phyloP scores from a whole-genome alignment of 495 filamentous ascomycete species.

The Hapsidospora chrysogenum region DNA sequence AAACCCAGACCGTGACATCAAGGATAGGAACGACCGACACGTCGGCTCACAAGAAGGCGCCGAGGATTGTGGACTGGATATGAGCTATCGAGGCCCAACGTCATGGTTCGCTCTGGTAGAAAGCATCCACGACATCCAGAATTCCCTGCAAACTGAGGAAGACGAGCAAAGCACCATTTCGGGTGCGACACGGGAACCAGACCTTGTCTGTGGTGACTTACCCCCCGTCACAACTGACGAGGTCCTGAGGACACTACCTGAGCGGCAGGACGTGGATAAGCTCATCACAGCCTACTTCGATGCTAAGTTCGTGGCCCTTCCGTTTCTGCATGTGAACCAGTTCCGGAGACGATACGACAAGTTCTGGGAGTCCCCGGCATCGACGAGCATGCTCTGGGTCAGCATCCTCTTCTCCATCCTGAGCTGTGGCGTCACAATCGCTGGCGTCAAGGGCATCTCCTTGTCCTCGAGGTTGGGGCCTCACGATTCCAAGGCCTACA shows the following conservation, averaged over 20 bases:
- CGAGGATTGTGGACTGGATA: conserved; percentile 14
- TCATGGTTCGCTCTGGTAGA: conserved; percentile 34
- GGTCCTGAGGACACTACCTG: conserved; percentile 19
- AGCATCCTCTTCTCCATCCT: conserved; percentile 24
- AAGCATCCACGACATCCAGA: conserved; percentile 18
- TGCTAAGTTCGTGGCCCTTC: conserved; percentile 16
- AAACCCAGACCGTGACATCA: conserved; percentile 4
- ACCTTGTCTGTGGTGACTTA: conserved; percentile 11
- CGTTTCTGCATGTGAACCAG: conserved; percentile 20
- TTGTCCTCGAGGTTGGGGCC: not conserved
- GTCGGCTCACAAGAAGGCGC: not conserved
- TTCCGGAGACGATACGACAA: conserved; percentile 27
- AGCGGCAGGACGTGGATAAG: conserved; percentile 19
- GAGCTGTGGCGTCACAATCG: conserved; percentile 14
- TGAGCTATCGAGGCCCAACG: conserved; percentile 25
- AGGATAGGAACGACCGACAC: conserved; percentile 4
- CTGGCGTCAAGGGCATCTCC: conserved; percentile 8
- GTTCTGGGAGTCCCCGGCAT: conserved; percentile 26
- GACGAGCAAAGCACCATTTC: conserved; percentile 5
- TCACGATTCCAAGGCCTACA: conserved; percentile 7
- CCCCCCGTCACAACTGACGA: conserved; percentile 15
- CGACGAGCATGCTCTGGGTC: conserved; percentile 20
- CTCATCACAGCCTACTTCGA: conserved; percentile 28
- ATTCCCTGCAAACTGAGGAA: conserved; percentile 15
- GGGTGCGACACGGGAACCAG: no score